phyloP scores from a whole-genome alignment of 345 rosid genomes.

The Rubroshorea leprosula region DNA sequence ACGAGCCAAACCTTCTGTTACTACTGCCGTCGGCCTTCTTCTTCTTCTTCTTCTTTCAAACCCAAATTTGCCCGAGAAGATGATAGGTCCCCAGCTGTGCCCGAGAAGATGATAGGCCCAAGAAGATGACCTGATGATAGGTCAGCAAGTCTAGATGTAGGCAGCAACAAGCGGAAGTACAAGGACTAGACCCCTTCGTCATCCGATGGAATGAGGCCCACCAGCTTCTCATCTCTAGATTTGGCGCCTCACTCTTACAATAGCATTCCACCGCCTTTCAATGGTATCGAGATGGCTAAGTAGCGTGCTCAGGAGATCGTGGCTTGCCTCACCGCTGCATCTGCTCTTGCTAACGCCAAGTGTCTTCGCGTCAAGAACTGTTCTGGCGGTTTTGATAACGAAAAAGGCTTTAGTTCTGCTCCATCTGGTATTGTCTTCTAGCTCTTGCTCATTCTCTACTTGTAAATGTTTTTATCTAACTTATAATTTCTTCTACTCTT shows the following conservation, averaged over 20 bases:
- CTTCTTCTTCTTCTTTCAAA: too few species aligned
- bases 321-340: slow-evolving; percentile 55
- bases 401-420: slow-evolving; percentile 50
- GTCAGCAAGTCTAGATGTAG: slow-evolving; percentile 41
- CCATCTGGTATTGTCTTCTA: too few species aligned
- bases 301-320: slow-evolving; percentile 91
- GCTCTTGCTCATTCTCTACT: too few species aligned
- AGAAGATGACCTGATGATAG: too few species aligned
- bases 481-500: too few species aligned
- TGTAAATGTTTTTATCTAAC: too few species aligned
- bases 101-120: too few species aligned
- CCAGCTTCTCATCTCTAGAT: slow-evolving; percentile 82
- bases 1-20: too few species aligned
- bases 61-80: too few species aligned
- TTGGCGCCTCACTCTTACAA: slow-evolving; percentile 53
- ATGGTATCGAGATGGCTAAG: slow-evolving; percentile 82
- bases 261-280: slow-evolving; percentile 67
- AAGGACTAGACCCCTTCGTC: slow-evolving; percentile 67
- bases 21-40: too few species aligned
- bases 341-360: slow-evolving; percentile 52
- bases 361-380: slow-evolving; percentile 80
- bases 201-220: slow-evolving; percentile 37
- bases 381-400: slow-evolving; percentile 46
- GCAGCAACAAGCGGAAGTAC: slow-evolving; percentile 71
- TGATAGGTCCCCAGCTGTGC: too few species aligned